Evolutionary conservation across 805 yeast genomes (phyloP).

Genomic region (Saccharomycopsis sp.): DNA sequence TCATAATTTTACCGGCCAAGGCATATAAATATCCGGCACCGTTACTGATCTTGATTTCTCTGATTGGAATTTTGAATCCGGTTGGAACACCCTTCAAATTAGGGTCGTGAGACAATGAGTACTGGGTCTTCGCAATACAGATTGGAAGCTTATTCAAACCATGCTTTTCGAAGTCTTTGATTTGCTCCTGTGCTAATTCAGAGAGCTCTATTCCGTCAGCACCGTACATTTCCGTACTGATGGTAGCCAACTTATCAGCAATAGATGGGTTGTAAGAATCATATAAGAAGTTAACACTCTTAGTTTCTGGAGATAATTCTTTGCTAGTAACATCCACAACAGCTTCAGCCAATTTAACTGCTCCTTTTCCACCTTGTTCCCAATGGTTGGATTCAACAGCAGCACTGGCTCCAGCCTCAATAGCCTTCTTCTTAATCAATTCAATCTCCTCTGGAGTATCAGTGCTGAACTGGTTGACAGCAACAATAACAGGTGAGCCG

Average conservation of each 20-base stretch:
- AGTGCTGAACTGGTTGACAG: conserved; percentile 80
- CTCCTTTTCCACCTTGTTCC: conserved; percentile 94
- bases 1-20: conserved; percentile 92
- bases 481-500: conserved; percentile 91
- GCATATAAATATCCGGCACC: conserved; percentile 98
- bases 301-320: conserved; percentile 31
- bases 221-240: conserved; percentile 89
- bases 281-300: conserved; percentile 57
- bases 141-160: conserved; percentile 90
- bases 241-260: conserved; percentile 70
- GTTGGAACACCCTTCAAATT: conserved; percentile 89
- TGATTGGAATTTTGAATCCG: conserved; percentile 88
- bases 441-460: conserved; percentile 79
- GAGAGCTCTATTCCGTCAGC: conserved; percentile 78
- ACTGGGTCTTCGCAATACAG: conserved; percentile 97
- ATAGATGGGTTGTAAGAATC: conserved; percentile 58
- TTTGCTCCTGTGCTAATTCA: conserved; percentile 74
- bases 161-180: conserved; percentile 74
- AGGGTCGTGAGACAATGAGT: conserved; percentile 92
- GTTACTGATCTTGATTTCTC: conserved; percentile 88
- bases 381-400: conserved; percentile 91
- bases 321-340: conserved; percentile 63
- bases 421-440: conserved; percentile 70
- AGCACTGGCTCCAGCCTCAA: conserved; percentile 87
- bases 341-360: conserved; percentile 74